Percentiles rank a stretch among this genome's conserved stretches.
phyloP scores from a whole-genome alignment of 1,284 basidiomycete species.

The Rhodotorula mucilaginosa region DNA sequence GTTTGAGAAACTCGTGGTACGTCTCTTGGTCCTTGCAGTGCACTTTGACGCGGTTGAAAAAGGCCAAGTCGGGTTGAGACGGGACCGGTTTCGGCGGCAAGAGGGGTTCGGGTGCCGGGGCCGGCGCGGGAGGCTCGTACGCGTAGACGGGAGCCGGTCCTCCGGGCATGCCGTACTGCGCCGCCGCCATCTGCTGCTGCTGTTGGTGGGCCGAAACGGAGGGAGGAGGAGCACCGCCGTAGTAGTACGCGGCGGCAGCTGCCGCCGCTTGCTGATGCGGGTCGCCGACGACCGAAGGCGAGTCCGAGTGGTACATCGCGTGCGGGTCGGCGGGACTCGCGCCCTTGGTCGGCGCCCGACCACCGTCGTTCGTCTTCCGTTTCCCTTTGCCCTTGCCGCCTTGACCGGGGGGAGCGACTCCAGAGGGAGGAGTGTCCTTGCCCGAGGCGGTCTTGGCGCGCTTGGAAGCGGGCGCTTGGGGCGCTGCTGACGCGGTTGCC shows the following conservation, averaged over 20 bases:
- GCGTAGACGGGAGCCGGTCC: slow-evolving; percentile 26
- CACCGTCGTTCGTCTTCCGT: slow-evolving; percentile 22
- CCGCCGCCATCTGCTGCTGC: not conserved
- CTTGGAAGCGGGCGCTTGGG: slow-evolving; percentile 5
- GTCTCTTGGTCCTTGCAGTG: slow-evolving; percentile 66
- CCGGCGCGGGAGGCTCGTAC: slow-evolving; percentile 33
- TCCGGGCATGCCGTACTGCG: slow-evolving; percentile 8
- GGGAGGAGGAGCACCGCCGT: slow-evolving; percentile 2
- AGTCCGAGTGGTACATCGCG: slow-evolving; percentile 22
- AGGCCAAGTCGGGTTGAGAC: slow-evolving; percentile 53
- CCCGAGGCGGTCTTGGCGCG: slow-evolving; percentile 11
- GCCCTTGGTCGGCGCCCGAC: slow-evolving; percentile 7
- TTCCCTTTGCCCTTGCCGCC: slow-evolving; percentile 28
- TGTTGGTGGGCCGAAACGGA: not conserved
- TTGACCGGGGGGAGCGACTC: not conserved
- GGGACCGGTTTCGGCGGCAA: slow-evolving; percentile 38
- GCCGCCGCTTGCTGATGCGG: slow-evolving; percentile 1
- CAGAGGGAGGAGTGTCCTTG: not conserved
- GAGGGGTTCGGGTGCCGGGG: slow-evolving; percentile 40
- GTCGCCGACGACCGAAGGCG: slow-evolving; percentile 6
- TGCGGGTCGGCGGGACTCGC: slow-evolving; percentile 21
- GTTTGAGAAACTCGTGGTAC: slow-evolving; percentile 93
- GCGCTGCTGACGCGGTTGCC: not conserved
- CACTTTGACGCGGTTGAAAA: slow-evolving; percentile 84
- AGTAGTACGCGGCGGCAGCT: slow-evolving; percentile 9